Conservation (phyloP, 1,284 basidiomycete genomes). For the Tilletia setariae region DNA sequence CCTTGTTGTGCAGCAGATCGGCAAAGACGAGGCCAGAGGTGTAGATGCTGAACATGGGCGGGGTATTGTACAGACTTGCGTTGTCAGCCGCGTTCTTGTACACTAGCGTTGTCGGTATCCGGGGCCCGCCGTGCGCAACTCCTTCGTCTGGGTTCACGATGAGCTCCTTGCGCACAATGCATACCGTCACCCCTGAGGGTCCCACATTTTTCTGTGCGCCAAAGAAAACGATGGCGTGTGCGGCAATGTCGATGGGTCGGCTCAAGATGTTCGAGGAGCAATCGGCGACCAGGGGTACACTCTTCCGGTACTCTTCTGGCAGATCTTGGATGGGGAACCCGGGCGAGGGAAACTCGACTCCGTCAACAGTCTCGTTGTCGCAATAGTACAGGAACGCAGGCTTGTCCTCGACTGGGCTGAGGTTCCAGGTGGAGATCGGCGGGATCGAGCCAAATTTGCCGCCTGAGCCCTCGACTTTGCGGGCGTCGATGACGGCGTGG, state of each 20-base stretch:
- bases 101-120: slow-evolving; percentile 72
- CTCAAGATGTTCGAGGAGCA: slow-evolving; percentile 97
- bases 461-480: slow-evolving; percentile 31
- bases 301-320: slow-evolving; percentile 58
- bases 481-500: slow-evolving; percentile 39
- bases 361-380: slow-evolving; percentile 98
- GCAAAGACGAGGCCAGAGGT: slow-evolving; percentile 81
- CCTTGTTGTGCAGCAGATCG: slow-evolving; percentile 62
- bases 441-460: slow-evolving; percentile 74
- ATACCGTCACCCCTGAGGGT: slow-evolving; percentile 84
- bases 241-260: slow-evolving; percentile 70
- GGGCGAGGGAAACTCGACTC: slow-evolving; percentile 77
- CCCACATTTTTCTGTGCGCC: slow-evolving; percentile 99
- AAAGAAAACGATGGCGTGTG: slow-evolving; percentile 90
- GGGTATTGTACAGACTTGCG: slow-evolving; percentile 88
- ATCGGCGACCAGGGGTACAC: slow-evolving; percentile 84
- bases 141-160: slow-evolving; percentile 44
- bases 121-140: slow-evolving; percentile 59
- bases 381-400: slow-evolving; percentile 96
- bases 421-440: slow-evolving; percentile 68
- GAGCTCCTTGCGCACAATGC: slow-evolving; percentile 89
- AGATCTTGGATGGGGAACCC: slow-evolving; percentile 84
- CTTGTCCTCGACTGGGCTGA: slow-evolving; percentile 63
- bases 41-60: slow-evolving; percentile 88
- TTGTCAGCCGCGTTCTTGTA: slow-evolving; percentile 82